A percentile compares a stretch with the other conserved stretches of the same genome.
These are phyloP conservation scores for Yarrowia sp. DNA, from an alignment of 805 yeast genomes.

Conservation along the genomic window DNA sequence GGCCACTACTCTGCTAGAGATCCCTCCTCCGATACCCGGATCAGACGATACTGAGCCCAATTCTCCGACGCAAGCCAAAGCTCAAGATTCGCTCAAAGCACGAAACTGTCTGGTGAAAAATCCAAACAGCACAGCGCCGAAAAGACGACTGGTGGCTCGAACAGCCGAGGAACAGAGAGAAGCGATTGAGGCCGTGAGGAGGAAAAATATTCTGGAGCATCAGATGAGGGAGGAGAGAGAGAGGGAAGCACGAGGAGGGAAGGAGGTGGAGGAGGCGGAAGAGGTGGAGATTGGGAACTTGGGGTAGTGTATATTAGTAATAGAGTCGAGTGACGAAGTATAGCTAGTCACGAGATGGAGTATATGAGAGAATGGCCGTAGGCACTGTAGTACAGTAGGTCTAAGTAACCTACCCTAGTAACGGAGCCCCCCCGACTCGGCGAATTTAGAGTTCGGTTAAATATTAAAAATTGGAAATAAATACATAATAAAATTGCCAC, in stretches of 20 bases:
- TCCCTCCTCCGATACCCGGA: not conserved
- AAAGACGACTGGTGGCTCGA: not conserved
- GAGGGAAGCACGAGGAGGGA: not conserved
- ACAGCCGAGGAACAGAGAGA: not conserved
- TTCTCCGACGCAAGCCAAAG: not conserved
- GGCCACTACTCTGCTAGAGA: not conserved
- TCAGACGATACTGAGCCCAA: slow-evolving; percentile 8
- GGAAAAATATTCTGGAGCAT: slow-evolving; percentile 15
- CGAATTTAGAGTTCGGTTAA: too few relatives aligned
- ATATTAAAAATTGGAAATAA: too few relatives aligned
- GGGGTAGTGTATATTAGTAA: too few relatives aligned
- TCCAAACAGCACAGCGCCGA: not conserved
- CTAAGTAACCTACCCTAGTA: too few relatives aligned
- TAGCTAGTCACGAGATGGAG: too few relatives aligned
- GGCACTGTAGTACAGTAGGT: too few relatives aligned
- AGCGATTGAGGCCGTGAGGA: not conserved
- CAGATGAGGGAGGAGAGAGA: slow-evolving; percentile 1
- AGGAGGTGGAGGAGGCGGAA: not conserved
- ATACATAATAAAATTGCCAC: too few relatives aligned
- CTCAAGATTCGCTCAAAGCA: not conserved
- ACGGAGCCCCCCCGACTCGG: too few relatives aligned
- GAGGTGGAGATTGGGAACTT: not conserved
- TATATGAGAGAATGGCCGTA: too few relatives aligned
- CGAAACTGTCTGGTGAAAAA: not conserved
- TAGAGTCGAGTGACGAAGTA: too few relatives aligned